Conservation (phyloP, 1,139 yeast genomes). For the Spathaspora jeffriesii region DNA sequence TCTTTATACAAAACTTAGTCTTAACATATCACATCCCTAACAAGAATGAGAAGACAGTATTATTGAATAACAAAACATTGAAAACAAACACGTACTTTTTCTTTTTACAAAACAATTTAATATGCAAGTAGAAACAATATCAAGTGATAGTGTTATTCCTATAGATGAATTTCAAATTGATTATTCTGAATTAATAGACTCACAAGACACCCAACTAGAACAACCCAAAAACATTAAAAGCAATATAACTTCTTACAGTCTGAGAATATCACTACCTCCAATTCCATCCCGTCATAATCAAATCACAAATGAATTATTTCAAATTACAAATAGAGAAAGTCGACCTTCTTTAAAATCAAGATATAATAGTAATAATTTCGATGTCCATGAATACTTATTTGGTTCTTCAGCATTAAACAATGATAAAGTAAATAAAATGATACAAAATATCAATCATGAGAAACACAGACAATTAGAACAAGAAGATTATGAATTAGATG, state of each 20-base stretch:
- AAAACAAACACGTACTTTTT: not conserved
- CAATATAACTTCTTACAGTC: not conserved
- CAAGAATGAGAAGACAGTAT: not conserved
- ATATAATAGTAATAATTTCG: not conserved
- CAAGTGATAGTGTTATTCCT: conserved; percentile 8
- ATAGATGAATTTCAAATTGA: conserved; percentile 26
- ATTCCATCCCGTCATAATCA: conserved; percentile 14
- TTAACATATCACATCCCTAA: not conserved
- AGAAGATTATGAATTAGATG: conserved; percentile 42
- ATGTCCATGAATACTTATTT: conserved; percentile 1
- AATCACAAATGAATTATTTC: conserved; percentile 36
- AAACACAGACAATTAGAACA: conserved; percentile 20
- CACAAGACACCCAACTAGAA: not conserved
- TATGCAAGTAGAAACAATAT: not conserved
- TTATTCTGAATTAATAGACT: conserved; percentile 20
- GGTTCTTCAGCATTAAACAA: conserved; percentile 22
- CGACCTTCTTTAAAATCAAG: conserved; percentile 11
- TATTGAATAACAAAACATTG: not conserved
- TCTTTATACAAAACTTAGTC: not conserved
- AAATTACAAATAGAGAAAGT: conserved; percentile 30
- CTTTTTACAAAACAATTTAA: not conserved
- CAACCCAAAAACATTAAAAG: not conserved
- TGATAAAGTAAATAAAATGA: conserved; percentile 38
- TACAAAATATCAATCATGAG: conserved; percentile 23
- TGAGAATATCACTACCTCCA: conserved; percentile 14